Evolutionary conservation across 2,329 filamentous ascomycete genomes (phyloP).

Genomic region (Boeremia exigua): DNA sequence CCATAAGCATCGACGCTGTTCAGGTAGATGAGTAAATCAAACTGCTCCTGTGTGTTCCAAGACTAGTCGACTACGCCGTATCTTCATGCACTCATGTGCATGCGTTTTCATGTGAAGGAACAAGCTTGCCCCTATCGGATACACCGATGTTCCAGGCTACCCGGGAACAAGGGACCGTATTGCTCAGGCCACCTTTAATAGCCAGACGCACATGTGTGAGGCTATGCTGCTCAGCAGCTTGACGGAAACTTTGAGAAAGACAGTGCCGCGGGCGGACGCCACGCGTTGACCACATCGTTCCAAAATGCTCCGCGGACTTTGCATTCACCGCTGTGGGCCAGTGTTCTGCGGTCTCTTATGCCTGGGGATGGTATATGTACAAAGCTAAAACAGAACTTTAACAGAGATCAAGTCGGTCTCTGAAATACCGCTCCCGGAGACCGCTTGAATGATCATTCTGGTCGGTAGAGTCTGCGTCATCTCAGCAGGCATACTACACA

Average conservation of each 20-base stretch:
- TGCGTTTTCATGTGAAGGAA: not conserved
- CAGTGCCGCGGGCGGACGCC: not conserved
- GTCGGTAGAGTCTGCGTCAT: not conserved
- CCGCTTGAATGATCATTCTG: not conserved
- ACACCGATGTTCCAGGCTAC: not conserved
- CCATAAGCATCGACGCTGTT: not conserved
- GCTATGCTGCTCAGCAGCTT: not conserved
- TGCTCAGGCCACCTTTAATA: slow-evolving; percentile 7
- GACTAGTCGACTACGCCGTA: not conserved
- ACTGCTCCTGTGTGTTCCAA: not conserved
- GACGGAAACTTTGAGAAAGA: not conserved
- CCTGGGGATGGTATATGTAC: not conserved
- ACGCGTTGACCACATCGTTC: not conserved
- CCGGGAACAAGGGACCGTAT: slow-evolving; percentile 3
- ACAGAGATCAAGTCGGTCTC: not conserved
- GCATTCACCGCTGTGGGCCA: not conserved
- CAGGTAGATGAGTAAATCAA: not conserved
- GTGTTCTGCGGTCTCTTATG: not conserved
- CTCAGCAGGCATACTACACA: not conserved
- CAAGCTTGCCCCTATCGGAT: slow-evolving; percentile 2
- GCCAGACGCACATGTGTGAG: not conserved
- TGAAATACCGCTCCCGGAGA: not conserved
- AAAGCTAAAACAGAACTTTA: too few relatives aligned
- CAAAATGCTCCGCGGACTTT: not conserved
- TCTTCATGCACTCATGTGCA: not conserved